phyloP scores from a whole-genome alignment of 2,329 filamentous ascomycete genomes.

The Cercospora sp. region DNA sequence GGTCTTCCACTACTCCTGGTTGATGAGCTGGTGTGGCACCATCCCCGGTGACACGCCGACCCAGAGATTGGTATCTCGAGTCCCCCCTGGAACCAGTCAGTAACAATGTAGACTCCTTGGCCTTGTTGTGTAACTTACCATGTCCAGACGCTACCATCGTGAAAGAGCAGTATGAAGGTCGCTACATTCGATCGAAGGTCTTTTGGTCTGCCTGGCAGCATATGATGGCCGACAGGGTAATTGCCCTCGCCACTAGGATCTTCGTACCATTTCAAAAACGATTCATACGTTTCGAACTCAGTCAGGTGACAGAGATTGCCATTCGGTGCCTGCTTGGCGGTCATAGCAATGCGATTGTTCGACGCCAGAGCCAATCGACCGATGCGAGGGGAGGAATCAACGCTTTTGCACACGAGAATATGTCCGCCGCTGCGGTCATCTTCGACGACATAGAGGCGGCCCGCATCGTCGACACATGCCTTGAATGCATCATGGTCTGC shows the following conservation, averaged over 20 bases:
- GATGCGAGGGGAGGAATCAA: slow-evolving; percentile 27
- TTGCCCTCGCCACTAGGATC: slow-evolving; percentile 29
- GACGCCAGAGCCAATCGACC: slow-evolving; percentile 32
- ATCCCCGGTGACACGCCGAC: slow-evolving; percentile 47
- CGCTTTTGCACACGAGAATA: slow-evolving; percentile 9
- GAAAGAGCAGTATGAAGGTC: slow-evolving; percentile 42
- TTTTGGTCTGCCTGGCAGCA: slow-evolving; percentile 34
- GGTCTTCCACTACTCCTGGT: slow-evolving; percentile 51
- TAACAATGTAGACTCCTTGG: neutral
- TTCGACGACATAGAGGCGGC: slow-evolving; percentile 28
- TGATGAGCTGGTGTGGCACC: slow-evolving; percentile 47
- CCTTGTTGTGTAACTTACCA: slow-evolving; percentile 13
- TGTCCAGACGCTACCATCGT: slow-evolving; percentile 41
- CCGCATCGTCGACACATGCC: slow-evolving; percentile 32
- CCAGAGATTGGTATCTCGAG: slow-evolving; percentile 60
- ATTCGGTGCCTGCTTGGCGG: slow-evolving; percentile 33
- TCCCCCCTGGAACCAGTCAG: slow-evolving; percentile 52
- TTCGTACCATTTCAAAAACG: slow-evolving; percentile 33
- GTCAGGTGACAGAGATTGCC: slow-evolving; percentile 31
- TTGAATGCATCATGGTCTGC: slow-evolving; percentile 39
- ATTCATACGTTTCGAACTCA: slow-evolving; percentile 33
- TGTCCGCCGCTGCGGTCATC: neutral
- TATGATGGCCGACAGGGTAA: slow-evolving; percentile 29
- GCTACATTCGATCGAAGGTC: slow-evolving; percentile 42
- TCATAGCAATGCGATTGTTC: slow-evolving; percentile 35